phyloP scores from a whole-genome alignment of 1,139 yeast species.

The Kurtzmaniella quercitrusa region DNA sequence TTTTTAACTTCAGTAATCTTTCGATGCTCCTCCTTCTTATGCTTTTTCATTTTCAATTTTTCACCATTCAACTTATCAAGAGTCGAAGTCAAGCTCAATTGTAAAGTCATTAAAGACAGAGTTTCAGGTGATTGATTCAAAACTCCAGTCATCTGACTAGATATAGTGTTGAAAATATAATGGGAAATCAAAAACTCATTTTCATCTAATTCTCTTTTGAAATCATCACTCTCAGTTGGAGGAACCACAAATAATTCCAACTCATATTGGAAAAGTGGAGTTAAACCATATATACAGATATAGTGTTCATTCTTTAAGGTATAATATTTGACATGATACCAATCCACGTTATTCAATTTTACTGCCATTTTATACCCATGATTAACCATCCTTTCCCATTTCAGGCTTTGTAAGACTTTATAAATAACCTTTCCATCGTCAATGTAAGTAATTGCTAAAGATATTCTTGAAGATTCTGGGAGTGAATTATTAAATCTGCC shows the following conservation, averaged over 20 bases:
- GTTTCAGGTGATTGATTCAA: conserved; percentile 36
- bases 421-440: conserved; percentile 37
- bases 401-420: conserved; percentile 32
- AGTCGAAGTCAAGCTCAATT: conserved; percentile 59
- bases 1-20: conserved; percentile 47
- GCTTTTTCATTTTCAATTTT: conserved; percentile 49
- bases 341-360: conserved; percentile 55
- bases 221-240: conserved; percentile 21
- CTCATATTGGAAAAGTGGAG: conserved; percentile 66
- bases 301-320: conserved; percentile 32
- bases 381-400: conserved; percentile 9
- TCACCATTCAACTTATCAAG: conserved; percentile 51
- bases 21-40: conserved; percentile 60
- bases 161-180: conserved; percentile 33
- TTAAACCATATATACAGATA: conserved; percentile 54
- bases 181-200: conserved; percentile 33
- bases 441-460: conserved; percentile 24
- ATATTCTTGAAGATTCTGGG: conserved; percentile 5
- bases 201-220: conserved; percentile 33
- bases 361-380: conserved; percentile 36
- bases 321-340: conserved; percentile 49
- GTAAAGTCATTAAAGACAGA: conserved; percentile 56
- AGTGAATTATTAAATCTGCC: conserved; percentile 11
- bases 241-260: conserved; percentile 49
- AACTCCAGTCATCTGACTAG: conserved; percentile 23